A percentile compares a stretch with the other conserved stretches of the same genome.
phyloP scores from a whole-genome alignment of 179 eudicot species.

The Beta corolliflora region DNA sequence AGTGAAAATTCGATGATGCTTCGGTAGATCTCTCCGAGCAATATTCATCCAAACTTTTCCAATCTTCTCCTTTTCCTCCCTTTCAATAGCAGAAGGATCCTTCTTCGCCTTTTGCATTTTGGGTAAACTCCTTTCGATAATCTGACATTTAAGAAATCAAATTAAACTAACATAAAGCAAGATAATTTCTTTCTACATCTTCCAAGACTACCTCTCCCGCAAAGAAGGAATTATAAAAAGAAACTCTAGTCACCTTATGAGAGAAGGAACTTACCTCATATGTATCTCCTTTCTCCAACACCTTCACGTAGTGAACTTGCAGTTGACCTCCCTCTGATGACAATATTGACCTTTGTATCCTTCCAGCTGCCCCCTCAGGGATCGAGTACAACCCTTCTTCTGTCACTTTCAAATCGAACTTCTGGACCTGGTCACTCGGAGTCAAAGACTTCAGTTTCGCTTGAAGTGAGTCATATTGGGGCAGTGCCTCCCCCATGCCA shows the following conservation, averaged over 20 bases:
- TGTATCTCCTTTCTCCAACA: constrained; percentile 94
- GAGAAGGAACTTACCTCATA: constrained; percentile 65
- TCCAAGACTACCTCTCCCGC: constrained; percentile 5
- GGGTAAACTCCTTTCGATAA: constrained; percentile 90
- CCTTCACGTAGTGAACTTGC: constrained; percentile 89
- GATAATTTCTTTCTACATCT: constrained; percentile 18
- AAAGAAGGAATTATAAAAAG: constrained; percentile 1
- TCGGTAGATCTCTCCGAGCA: constrained; percentile 79
- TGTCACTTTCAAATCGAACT: constrained; percentile 72
- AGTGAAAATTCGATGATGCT: constrained; percentile 66
- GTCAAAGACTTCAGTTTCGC: constrained; percentile 68
- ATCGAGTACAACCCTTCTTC: constrained; percentile 65
- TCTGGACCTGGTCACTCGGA: constrained; percentile 46
- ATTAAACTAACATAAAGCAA: constrained; percentile 18
- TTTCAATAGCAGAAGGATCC: constrained; percentile 80
- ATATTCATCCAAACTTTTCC: constrained; percentile 81
- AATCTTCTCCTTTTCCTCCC: constrained; percentile 83
- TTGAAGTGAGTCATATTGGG: constrained; percentile 90
- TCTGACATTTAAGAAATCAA: constrained; percentile 48
- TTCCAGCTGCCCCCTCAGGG: constrained; percentile 99
- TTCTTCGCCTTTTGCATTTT: constrained; percentile 61
- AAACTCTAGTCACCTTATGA: background rate
- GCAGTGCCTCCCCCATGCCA: constrained; percentile 73
- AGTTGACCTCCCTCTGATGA: constrained; percentile 74
- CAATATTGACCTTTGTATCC: constrained; percentile 70